Conservation (phyloP, 148 eudicot genomes). For the Chenopodium formosanum region DNA sequence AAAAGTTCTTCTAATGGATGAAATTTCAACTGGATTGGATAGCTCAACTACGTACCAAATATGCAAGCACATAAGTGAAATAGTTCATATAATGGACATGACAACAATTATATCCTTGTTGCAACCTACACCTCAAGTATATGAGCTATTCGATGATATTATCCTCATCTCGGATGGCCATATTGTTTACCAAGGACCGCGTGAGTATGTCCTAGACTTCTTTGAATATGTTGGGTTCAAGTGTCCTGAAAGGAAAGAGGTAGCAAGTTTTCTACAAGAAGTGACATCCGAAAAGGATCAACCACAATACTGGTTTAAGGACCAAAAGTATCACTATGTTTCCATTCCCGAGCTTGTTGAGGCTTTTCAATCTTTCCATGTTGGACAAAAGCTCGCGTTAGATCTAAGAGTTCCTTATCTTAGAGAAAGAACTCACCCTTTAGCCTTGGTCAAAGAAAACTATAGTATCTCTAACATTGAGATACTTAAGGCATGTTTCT, state of each 20-base stretch:
- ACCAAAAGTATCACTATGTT: conserved; percentile 42
- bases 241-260: conserved; percentile 74
- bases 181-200: conserved; percentile 77
- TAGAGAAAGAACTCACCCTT: conserved; percentile 50
- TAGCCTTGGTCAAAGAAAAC: conserved; percentile 53
- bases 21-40: conserved; percentile 81
- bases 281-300: conserved; percentile 75
- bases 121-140: conserved; percentile 77
- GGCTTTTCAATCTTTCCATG: conserved; percentile 49
- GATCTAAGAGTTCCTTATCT: conserved; percentile 50
- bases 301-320: conserved; percentile 61
- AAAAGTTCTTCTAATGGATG: conserved; percentile 72
- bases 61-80: conserved; percentile 61
- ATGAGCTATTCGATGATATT: conserved; percentile 66
- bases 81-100: conserved; percentile 67
- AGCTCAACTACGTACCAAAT: conserved; percentile 75
- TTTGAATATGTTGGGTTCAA: conserved; percentile 58
- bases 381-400: conserved; percentile 40
- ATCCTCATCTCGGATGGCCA: conserved; percentile 72
- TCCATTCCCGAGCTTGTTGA: conserved; percentile 45
- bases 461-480: conserved; percentile 60
- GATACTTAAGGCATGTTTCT: conserved; percentile 63
- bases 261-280: conserved; percentile 84
- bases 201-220: conserved; percentile 55
- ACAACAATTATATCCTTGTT: conserved; percentile 71